Evolutionary conservation across 2,329 filamentous ascomycete species (phyloP), one percentile per base, ranked within the genome.

Genomic region (Grosmannia penicillata): DNA sequence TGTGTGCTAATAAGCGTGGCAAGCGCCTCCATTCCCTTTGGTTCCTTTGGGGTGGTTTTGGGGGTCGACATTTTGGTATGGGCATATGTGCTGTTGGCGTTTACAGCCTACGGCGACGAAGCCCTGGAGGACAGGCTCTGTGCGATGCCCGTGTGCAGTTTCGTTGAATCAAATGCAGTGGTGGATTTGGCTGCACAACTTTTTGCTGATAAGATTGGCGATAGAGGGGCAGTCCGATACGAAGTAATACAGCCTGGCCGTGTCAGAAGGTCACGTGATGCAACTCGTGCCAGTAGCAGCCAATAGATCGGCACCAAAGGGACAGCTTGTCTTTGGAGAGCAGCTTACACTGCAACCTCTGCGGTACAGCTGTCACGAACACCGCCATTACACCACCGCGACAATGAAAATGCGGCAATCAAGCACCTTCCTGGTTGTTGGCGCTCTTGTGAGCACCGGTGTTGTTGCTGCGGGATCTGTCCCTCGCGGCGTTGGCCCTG

Each of bases 401-500:
- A 29, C 26, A 19, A 1, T 21, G 35, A 47, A 33, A 39, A 72
- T 72, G 69, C 62, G 61, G 52, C 66, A 65, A 50, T 60, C 59
- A 50, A 57, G 55, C 46, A 60, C 63, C 42, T 52, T 68, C 58
- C 61, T 67, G 57, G 62, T 74, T 46, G 45, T 70, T 44, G 57
- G 69, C 57, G 65, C 66, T 49, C 52, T 70, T 45, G 61, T 61
- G 45, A 62, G 61, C 38, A 59, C 55, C 47, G 56, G 64, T 40
- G 57, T 67, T 57, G 56, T 72, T 48, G 75, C 72, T 54, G 77
- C 79, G 45, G 66, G 72, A 41, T 63, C 71, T 43, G 65, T 85
- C 54, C 87, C 87, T 40, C 74, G 85, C 54, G 87, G 87, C 50
- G 87, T 95, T 51, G 76, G 82, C 26, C 87, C 87, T 34, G 86